These are phyloP conservation scores for Malassezia vespertilionis DNA, from an alignment of 1,284 basidiomycete species.

Conservation along the genomic window DNA sequence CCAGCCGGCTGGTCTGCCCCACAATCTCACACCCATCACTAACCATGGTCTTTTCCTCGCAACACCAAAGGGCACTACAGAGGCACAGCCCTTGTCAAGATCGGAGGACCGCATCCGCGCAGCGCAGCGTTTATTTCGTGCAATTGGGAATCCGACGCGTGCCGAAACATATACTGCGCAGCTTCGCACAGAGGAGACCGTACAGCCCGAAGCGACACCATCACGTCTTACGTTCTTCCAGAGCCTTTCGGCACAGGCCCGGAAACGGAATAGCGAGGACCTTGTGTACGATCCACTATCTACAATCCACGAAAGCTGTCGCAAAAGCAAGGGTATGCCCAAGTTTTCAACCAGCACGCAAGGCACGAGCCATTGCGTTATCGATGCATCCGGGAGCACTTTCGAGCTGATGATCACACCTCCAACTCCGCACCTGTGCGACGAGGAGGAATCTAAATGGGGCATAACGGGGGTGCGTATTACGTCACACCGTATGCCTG, in stretches of 20 bases:
- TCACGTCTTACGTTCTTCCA: slow-evolving; percentile 9
- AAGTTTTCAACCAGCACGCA: slow-evolving; percentile 11
- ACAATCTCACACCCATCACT: slow-evolving; percentile 3
- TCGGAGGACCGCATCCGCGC: slow-evolving; percentile 13
- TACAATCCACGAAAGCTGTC: neutral
- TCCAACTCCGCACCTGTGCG: slow-evolving; percentile 5
- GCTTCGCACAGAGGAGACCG: neutral
- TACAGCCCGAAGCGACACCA: neutral
- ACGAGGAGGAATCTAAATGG: neutral
- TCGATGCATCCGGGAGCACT: slow-evolving; percentile 6
- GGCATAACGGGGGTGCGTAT: slow-evolving; percentile 7
- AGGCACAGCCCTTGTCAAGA: neutral
- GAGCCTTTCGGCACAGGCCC: slow-evolving; percentile 8
- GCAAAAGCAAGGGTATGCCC: neutral
- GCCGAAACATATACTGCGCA: too few species aligned
- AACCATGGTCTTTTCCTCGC: slow-evolving; percentile 8
- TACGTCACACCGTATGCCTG: slow-evolving; percentile 5
- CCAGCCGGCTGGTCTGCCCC: neutral
- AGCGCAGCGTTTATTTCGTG: slow-evolving; percentile 13
- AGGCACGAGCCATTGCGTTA: slow-evolving; percentile 14
- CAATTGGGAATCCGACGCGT: slow-evolving; percentile 3
- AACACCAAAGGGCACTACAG: too few species aligned
- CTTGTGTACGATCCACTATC: neutral
- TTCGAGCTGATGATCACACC: slow-evolving; percentile 15
- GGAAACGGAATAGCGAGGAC: slow-evolving; percentile 4